Base-by-base conservation (phyloP, 2,329 filamentous ascomycete genomes). In the Alternaria consortialis region DNA sequence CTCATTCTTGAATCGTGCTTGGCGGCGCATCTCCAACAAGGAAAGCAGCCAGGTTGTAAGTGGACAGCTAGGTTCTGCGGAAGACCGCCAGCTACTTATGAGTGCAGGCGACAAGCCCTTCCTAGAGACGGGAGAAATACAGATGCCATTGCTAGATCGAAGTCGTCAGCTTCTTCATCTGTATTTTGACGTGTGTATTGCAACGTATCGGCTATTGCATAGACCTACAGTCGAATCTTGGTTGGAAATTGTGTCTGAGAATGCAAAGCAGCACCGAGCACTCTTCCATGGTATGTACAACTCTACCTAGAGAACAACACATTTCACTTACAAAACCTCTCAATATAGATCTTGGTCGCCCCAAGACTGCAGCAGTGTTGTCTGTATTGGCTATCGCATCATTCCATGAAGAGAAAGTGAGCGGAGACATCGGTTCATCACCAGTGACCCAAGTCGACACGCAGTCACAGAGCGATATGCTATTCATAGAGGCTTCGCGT, bases 21-120 rank as follows among this genome's bases (percentile, higher is more conserved):
- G 91, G 88, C 75, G 90, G 83, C 79, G 90, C 83, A 56, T 92
- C 70, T 64, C 88, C 82, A 46, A 88, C 83, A 40, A 89, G 83
- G 52, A 88, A 83, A 80, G 80, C 40, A 76, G 65, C 17, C 76
- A 74, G 0, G 29, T 69, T 32, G 34, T 66, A 27, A 58, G 51
- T 12, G 67, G 69, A 0, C 56, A 66, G 23, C 7, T 63, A 5
- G 68, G 56, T 7, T 50, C 52, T 5, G 47, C 27, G 5, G 70
- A 68, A 32, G 79, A 79, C 25, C 79, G 80, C 29, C 84, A 85
- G 17, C 78, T 80, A 0, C 75, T 85, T 1, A 82, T 81, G 57
- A 79, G 80, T 60, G 84, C 84, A 25, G 84, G 84, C 0, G 85
- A 87, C 63, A 83, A 80, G 23, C 84, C 84, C 2, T 81, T 86